Evolutionary conservation across 768 basidiomycete genomes (phyloP).

Genomic region (Macrolepiota fuliginosa): DNA sequence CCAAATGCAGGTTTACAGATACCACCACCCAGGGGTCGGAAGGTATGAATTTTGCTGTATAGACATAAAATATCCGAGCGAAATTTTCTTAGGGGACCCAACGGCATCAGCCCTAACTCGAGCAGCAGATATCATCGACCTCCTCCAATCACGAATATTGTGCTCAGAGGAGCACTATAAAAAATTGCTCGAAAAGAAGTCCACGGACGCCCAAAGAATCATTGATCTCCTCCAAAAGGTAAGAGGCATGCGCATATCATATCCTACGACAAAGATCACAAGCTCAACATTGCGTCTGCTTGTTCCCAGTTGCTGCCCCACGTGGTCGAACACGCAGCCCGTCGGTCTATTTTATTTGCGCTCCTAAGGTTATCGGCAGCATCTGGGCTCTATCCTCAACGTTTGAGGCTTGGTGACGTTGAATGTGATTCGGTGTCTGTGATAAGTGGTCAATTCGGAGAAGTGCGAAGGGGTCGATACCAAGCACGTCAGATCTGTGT

Average conservation of each 20-base stretch:
- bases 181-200: not conserved
- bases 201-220: not conserved
- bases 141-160: not conserved
- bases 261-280: not conserved
- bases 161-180: not conserved
- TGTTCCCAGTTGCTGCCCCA: not conserved
- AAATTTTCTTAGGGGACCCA: too few relatives aligned
- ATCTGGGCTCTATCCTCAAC: constrained; percentile 3
- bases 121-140: not conserved
- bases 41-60: not conserved
- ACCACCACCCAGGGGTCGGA: too few relatives aligned
- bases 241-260: not conserved
- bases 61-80: not conserved
- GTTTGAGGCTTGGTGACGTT: constrained; percentile 4
- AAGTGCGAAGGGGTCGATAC: constrained; percentile 5
- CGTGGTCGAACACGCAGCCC: not conserved
- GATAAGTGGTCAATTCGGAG: constrained; percentile 9
- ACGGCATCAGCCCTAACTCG: not conserved
- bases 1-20: too few relatives aligned
- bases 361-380: not conserved
- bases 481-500: not conserved
- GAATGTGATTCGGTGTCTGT: not conserved
- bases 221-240: not conserved
- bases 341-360: not conserved
- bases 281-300: not conserved